Evolutionary conservation across 108 stramenopile species (phyloP), one percentile per base, ranked within the genome.

Genomic region (Mayamaea pseudoterrestris): DNA sequence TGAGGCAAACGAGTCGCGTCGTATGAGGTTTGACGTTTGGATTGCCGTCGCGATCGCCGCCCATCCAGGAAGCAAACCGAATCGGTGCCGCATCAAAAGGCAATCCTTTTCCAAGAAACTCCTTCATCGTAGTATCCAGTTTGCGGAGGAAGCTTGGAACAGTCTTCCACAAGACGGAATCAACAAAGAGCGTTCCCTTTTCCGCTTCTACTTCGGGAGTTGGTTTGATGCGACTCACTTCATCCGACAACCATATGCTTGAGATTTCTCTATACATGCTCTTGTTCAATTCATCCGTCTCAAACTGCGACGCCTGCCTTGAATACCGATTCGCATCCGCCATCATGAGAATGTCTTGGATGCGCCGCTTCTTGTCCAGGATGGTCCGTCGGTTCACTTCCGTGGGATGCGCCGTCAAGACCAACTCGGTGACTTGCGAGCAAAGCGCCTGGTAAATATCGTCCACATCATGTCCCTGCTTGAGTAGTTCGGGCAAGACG

Each of bases 11-110:
- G 42, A 84, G 77, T 9, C 80, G 74, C 20, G 96, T 98, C 2
- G 89, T 88, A 29, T 76, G 55, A 1, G 96, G 83, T 9, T 88
- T 90, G 5, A 98, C 96, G 47, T 95, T 95, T 8, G 96, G 96
- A 68, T 98, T 98, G 3, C 96, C 96, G 57, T 98, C 96, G 11
- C 96, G 61, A 61, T 97, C 96, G 27, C 96, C 96, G 7, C 94
- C 96, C 93, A 98, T 98, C 96, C 96, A 98, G n/a, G 80, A 83
- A 3, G 88, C 83, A 52, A 98, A 93, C 20, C 69, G 68, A 27
- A 98, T 57, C 0, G 94, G 94, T 12, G 78, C 50, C 11, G 84
- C 71, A 28, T 82, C 78, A 23, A 93, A 57, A 5, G 94, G 96
- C 14, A 98, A 65, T 0, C 59, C 54, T 41, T 65, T 69, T 1